phyloP scores from a whole-genome alignment of 148 eudicot species.

The Nepenthes gracilis region DNA sequence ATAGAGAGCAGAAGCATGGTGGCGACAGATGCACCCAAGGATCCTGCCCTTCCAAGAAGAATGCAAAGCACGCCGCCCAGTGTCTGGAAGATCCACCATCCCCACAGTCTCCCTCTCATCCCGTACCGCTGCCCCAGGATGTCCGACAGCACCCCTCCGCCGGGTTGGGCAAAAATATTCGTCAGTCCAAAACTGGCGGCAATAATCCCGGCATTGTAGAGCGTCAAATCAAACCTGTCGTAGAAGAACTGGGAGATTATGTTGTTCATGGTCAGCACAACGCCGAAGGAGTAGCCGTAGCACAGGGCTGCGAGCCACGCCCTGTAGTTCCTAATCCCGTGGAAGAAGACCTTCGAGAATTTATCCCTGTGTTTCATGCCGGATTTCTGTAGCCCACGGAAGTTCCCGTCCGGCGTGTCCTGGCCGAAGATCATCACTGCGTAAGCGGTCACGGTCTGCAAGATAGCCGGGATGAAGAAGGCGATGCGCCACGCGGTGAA shows the following conservation, averaged over 20 bases:
- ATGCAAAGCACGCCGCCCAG: constrained; percentile 37
- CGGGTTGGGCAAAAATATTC: constrained; percentile 33
- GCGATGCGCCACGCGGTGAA: constrained; percentile 56
- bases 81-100: constrained; percentile 37
- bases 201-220: constrained; percentile 32
- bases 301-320: constrained; percentile 43
- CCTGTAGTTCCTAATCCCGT: constrained; percentile 22
- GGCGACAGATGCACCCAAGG: constrained; percentile 26
- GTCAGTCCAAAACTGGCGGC: constrained; percentile 49
- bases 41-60: constrained; percentile 21
- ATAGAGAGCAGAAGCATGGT: constrained; percentile 36
- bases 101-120: constrained; percentile 54
- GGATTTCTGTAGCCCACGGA: constrained; percentile 23
- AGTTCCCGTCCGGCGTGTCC: constrained; percentile 52
- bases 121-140: constrained; percentile 31
- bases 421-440: constrained; percentile 42
- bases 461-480: constrained; percentile 36
- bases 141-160: constrained; percentile 42
- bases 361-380: constrained; percentile 31
- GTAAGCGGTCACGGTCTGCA: constrained; percentile 33
- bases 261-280: constrained; percentile 39
- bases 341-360: constrained; percentile 21
- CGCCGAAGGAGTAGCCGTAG: constrained; percentile 50
- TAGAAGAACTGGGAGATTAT: constrained; percentile 48
- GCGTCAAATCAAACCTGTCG: constrained; percentile 30